Base-by-base conservation (phyloP, 176 grass and related monocot genomes). In the Eleusine indica region DNA sequence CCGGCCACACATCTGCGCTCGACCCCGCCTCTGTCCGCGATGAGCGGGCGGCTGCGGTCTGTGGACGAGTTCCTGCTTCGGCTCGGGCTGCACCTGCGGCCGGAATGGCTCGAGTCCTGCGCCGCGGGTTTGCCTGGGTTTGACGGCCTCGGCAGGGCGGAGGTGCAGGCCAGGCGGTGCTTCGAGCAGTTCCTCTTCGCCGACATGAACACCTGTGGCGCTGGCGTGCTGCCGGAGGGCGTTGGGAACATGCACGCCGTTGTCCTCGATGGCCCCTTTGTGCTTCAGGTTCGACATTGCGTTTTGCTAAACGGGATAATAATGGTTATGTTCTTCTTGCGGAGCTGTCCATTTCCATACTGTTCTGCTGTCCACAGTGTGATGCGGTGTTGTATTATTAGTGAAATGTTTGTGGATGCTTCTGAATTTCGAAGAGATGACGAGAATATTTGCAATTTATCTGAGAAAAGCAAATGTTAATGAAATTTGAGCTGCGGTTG, bases 181-280 rank as follows among this genome's bases (percentile, higher is more conserved):
- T 98, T 94, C 57, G 91, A 98, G 77, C 87, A 92, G 83, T 88
- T 98, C 77, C 93, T 96, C 70, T 86, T 98, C n/a, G 78, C 89
- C 51, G 93, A 98, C 73, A 90, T 98, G 91, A 98, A 92, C 56
- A 2, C 8, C n/a, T 90, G 75, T 32, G 91, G 96, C 7, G 87
- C 85, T 4, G 93, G 96, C 3, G 85, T 92, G 58, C 86, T 96
- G 35, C 93, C 96, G 0, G 73, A 78, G 61, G 89, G 91, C 68
- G 83, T 98, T 22, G 82, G 81, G 39, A n/a, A 18, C 53, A 88
- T 96, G 91, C 87, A 96, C n/a, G 79, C n/a, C n/a, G 40, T 68
- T 14, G 68, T 89, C 19, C 93, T 98, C 14, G 78, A 95, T 5
- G 96, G 93, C 3, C 96, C 91, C 79, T 92, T 96, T 61, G 91